Conservation (phyloP, 2,329 filamentous ascomycete species). For the Neonectria hederae region DNA sequence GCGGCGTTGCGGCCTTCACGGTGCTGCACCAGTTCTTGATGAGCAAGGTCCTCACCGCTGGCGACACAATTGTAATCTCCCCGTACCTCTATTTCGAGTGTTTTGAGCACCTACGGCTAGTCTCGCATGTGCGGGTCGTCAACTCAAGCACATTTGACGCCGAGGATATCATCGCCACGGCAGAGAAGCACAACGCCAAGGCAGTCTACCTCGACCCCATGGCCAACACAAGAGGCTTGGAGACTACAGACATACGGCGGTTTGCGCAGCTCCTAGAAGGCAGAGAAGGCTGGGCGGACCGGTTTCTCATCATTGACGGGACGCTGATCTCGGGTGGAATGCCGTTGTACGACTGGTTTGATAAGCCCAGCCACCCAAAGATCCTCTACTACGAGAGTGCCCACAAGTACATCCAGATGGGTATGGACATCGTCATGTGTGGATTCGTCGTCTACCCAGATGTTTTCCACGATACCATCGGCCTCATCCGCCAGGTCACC, state of each 20-base stretch:
- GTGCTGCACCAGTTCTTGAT: slow-evolving; percentile 24
- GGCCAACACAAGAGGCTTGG: slow-evolving; percentile 22
- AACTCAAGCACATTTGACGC: slow-evolving; percentile 23
- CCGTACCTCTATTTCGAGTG: slow-evolving; percentile 26
- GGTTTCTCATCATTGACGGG: slow-evolving; percentile 21
- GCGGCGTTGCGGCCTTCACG: slow-evolving; percentile 23
- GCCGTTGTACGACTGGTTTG: slow-evolving; percentile 23
- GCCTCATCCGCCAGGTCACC: slow-evolving; percentile 25
- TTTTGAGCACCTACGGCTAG: slow-evolving; percentile 21
- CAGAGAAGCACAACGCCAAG: slow-evolving; percentile 24
- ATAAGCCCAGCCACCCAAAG: slow-evolving; percentile 19
- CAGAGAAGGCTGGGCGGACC: slow-evolving; percentile 20
- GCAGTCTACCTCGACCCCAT: slow-evolving; percentile 27
- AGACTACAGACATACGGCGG: slow-evolving; percentile 22
- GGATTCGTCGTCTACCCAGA: slow-evolving; percentile 25
- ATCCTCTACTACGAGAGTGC: slow-evolving; percentile 26
- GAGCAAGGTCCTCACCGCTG: slow-evolving; percentile 21
- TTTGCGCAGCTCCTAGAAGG: slow-evolving; percentile 16
- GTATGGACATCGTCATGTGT: slow-evolving; percentile 26
- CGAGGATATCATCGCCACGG: slow-evolving; percentile 24
- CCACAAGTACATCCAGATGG: slow-evolving; percentile 27
- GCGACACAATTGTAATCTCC: slow-evolving; percentile 24
- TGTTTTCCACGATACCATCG: slow-evolving; percentile 18
- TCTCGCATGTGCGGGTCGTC: slow-evolving; percentile 19
- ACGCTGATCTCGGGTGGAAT: slow-evolving; percentile 22